Base-by-base conservation (phyloP, 208 protist species). In the Phytomonas francai region DNA sequence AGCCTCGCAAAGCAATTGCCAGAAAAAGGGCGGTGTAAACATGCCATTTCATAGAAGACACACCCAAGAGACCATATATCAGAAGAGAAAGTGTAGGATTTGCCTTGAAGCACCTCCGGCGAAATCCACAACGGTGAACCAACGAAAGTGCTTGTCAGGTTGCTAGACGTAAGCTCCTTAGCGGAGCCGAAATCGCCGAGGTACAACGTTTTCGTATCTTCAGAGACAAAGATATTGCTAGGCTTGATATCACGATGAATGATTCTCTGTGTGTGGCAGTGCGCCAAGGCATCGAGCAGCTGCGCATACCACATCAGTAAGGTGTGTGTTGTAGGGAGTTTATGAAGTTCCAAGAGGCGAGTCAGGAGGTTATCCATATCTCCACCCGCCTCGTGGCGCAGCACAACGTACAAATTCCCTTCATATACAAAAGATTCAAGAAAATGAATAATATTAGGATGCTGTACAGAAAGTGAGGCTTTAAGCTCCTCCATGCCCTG, bases 41-140 rank as follows among this genome's bases (percentile, higher is more conserved):
- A 79, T 68, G 89, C 75, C 34, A 97, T 72, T 67, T 97, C 93
- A 68, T 91, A 97, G 57, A 96, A 88, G 69, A 94, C 84, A 12
- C 76, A 81, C 3, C 93, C 93, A 0, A 96, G 79, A 12, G 92
- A 90, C 78, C 97, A 98, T 22, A 98, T 87, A 78, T 98, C 97
- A 8, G 84, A 91, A 70, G 97, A 97, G 33, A 81, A 75, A 63
- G 81, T 95, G 83, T 98, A 98, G 34, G 83, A 42, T 66, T 93
- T 87, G 11, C 88, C 84, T 0, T 81, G 69, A 25, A 88, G 92
- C 32, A 98, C 90, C 71, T 98, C 93, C 0, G 97, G 97, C 0
- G 91, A 93, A 72, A 95, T 86, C 84, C 97, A 98, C 60, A 88
- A 93, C 27, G 94, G 92, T 45, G 91, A 94, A 29, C 92, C 94